Evolutionary conservation across 1,284 basidiomycete species (phyloP).

Genomic region (Cryptococcus floricola): DNA sequence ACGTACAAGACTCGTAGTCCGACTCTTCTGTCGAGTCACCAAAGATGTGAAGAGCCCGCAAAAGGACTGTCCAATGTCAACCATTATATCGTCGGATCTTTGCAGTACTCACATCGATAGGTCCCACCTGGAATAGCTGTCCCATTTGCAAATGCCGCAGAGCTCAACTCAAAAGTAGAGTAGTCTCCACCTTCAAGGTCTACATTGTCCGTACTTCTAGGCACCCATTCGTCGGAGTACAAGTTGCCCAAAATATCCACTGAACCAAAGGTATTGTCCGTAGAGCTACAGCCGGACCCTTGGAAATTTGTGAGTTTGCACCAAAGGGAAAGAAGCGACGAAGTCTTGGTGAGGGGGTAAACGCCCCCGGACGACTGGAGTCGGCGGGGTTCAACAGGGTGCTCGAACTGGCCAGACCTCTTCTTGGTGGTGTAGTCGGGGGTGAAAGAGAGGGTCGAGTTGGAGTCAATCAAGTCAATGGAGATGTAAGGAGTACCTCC

Average conservation of each 20-base stretch:
- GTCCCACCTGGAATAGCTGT: conserved; percentile 59
- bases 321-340: conserved; percentile 8
- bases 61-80: conserved; percentile 47
- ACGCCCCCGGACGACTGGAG: conserved; percentile 3
- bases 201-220: conserved; percentile 38
- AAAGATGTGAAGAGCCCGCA: conserved; percentile 60
- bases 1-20: conserved; percentile 59
- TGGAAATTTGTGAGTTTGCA: conserved; percentile 25
- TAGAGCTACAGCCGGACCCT: conserved; percentile 18
- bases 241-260: conserved; percentile 52
- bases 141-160: conserved; percentile 57
- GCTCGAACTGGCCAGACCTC: conserved; percentile 16
- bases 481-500: conserved; percentile 58
- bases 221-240: conserved; percentile 46
- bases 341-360: conserved; percentile 1
- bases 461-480: conserved; percentile 52
- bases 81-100: not conserved
- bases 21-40: conserved; percentile 54
- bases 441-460: conserved; percentile 35
- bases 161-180: conserved; percentile 47
- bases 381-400: conserved; percentile 23
- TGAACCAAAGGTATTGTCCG: conserved; percentile 39
- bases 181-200: conserved; percentile 48
- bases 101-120: conserved; percentile 50
- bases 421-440: conserved; percentile 33